Percentiles rank a stretch among this genome's conserved stretches.
These are phyloP conservation scores for Atkinsonella texensis DNA, from an alignment of 2,329 filamentous ascomycete species.

Conservation along the genomic window DNA sequence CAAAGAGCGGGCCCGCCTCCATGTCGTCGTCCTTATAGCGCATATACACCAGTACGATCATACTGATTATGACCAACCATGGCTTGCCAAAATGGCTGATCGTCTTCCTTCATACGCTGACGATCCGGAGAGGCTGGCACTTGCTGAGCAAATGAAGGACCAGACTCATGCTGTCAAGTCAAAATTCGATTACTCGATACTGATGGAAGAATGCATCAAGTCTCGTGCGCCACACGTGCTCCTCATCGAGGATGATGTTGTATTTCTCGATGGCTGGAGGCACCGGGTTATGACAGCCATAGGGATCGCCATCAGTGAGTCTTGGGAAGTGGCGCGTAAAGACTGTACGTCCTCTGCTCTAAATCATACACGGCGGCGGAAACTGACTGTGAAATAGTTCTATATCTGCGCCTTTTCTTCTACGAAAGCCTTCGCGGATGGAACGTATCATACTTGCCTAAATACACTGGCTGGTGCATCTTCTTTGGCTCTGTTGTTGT, in stretches of 20 bases:
- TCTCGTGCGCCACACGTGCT: conserved; percentile 5
- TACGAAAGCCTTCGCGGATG: conserved; percentile 7
- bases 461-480: not conserved
- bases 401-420: conserved; percentile 8
- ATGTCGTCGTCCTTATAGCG: conserved; percentile 5
- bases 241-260: conserved; percentile 7
- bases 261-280: conserved; percentile 7
- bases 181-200: conserved; percentile 8
- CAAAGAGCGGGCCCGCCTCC: conserved; percentile 3
- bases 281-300: conserved; percentile 2
- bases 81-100: conserved; percentile 5
- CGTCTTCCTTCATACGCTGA: conserved; percentile 5
- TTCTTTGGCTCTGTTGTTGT: not conserved
- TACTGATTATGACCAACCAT: conserved; percentile 4
- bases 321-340: not conserved
- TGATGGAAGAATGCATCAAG: conserved; percentile 7
- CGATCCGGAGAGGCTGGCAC: not conserved
- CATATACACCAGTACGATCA: conserved; percentile 6
- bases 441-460: conserved; percentile 6
- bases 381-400: not conserved
- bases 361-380: too few species aligned
- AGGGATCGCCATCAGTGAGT: not conserved
- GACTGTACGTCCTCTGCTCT: not conserved
- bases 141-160: conserved; percentile 3
- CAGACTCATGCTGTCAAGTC: conserved; percentile 4